Base-by-base conservation (phyloP, 306 rosid species). In the Quercus rubra region DNA sequence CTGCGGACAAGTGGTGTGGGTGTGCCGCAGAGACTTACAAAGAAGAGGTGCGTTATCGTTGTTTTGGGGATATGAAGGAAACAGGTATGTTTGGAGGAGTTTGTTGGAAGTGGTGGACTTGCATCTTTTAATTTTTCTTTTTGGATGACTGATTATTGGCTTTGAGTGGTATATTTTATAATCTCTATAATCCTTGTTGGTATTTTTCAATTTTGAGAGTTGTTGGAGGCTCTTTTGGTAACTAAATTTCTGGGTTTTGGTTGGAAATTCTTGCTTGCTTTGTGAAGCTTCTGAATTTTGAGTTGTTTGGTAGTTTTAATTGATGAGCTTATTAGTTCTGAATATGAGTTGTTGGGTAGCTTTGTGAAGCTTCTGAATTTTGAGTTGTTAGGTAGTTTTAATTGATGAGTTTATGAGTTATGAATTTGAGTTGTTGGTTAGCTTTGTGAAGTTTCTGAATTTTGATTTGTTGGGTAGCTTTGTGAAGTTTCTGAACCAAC, bases 101-200 rank as follows among this genome's bases (percentile, higher is more conserved):
- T 79, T 83, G 83, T 84, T 66, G 73, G 74, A 78, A 86, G 81
- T 81, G 78, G 74, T 78, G 91, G 88, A 79, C 68, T 81, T 80
- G 87, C 87, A 86, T 78, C 87, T 86, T 86, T 70, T 88, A 81
- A 73, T 81, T 27, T 85, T 82, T 73, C 62, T 80, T 82, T 76
- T 86, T 83, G 80, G 43, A 88, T 83, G 76, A 85, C 82, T 88
- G 76, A 85, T 85, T 72, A 49, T 74, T 58, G 73, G 27, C 59
- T 74, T 77, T 75, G 73, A 75, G 80, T 83, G 92, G 98, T 91
- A 78, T 73, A 88, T 63, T 71, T 8, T 62, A 63, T 56, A 11
- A 15, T 63, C 77, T 20, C 6, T 61, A 11, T 27, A 20, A 38
- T 57, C 63, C 56, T 56, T 75, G n/a, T 64, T 30, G 59, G 12